Base-by-base conservation (phyloP, 345 rosid species). In the Toxicodendron radicans region DNA sequence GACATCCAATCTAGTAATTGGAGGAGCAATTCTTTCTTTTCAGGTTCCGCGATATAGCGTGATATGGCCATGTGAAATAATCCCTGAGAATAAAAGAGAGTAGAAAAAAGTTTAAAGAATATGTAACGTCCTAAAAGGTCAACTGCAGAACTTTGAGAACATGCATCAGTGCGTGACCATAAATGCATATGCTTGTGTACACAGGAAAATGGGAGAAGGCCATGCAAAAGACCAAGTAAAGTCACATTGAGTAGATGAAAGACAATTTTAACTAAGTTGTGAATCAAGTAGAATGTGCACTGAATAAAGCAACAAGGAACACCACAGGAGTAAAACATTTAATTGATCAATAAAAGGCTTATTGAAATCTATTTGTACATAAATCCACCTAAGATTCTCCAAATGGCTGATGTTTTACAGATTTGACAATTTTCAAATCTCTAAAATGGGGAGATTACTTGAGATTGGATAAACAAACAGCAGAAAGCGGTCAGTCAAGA, bases 1-100 rank as follows among this genome's bases (percentile, higher is more conserved):
- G 94, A 80, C 97, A 92, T 95, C 99, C 99, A 95, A 41, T 85
- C 89, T 60, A 95, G 83, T 75, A 95, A 88, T 23, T 92, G 91
- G 60, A 91, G 83, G 61, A 94, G 95, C 78, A 92, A 73, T 53
- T 88, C 97, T 74, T 88, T 94, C 83, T 94, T 94, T 76, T 94
- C 91, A 1, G 92, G 88, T 67, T 82, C 78, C 5, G 79, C 79
- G 64, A 87, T 83, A 77, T 83, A 90, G 17, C 92, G 86, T 9
- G 91, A 79, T 32, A 90, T 65, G 4, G 89, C 91, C 75, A 79
- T 78, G 69, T 88, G 79, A 80, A 92, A 94, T 64, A 85, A 73
- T 79, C 84, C 88, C 97, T 93, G 88, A 11, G 10, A 65, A 11
- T 56, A 52, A 73, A 76, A 49, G 66, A 66, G 23, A 38, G 43